These are phyloP conservation scores for Ganoderma leucocontextum DNA, from an alignment of 1,284 basidiomycete genomes.

Conservation along the genomic window DNA sequence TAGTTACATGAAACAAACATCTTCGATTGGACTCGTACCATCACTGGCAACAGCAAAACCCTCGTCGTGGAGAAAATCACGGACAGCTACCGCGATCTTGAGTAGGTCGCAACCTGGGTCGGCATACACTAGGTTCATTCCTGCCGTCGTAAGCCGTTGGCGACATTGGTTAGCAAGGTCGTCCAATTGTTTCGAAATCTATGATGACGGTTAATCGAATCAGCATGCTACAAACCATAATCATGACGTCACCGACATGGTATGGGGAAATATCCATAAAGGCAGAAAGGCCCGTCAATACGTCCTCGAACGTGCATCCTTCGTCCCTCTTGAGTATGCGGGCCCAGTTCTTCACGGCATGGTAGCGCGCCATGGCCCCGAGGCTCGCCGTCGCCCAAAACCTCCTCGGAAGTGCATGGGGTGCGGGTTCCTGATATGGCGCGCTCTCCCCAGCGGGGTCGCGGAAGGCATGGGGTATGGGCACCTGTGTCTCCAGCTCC, in stretches of 20 bases:
- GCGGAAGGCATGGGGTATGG: slow-evolving; percentile 46
- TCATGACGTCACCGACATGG: slow-evolving; percentile 45
- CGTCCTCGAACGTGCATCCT: slow-evolving; percentile 52
- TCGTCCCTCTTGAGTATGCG: slow-evolving; percentile 34
- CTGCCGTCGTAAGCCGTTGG: slow-evolving; percentile 6
- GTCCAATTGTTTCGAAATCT: slow-evolving; percentile 44
- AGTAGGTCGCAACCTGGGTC: slow-evolving; percentile 34
- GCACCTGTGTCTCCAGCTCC: slow-evolving; percentile 46
- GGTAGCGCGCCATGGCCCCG: slow-evolving; percentile 52
- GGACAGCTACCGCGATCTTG: slow-evolving; percentile 29
- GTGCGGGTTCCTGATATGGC: slow-evolving; percentile 32
- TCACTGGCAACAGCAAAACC: slow-evolving; percentile 34
- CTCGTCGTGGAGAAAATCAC: slow-evolving; percentile 30
- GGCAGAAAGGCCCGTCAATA: slow-evolving; percentile 59
- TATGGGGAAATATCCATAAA: slow-evolving; percentile 58
- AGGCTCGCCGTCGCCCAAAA: slow-evolving; percentile 62
- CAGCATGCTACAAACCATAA: not conserved
- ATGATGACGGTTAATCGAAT: not conserved
- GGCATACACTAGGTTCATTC: slow-evolving; percentile 24
- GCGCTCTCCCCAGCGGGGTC: slow-evolving; percentile 25
- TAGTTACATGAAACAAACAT: not conserved
- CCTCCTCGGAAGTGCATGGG: slow-evolving; percentile 53
- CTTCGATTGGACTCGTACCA: not conserved
- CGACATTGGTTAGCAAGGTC: slow-evolving; percentile 52
- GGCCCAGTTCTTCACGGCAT: slow-evolving; percentile 54